Base-by-base conservation (phyloP, 306 rosid genomes). In the Casuarina glauca region DNA sequence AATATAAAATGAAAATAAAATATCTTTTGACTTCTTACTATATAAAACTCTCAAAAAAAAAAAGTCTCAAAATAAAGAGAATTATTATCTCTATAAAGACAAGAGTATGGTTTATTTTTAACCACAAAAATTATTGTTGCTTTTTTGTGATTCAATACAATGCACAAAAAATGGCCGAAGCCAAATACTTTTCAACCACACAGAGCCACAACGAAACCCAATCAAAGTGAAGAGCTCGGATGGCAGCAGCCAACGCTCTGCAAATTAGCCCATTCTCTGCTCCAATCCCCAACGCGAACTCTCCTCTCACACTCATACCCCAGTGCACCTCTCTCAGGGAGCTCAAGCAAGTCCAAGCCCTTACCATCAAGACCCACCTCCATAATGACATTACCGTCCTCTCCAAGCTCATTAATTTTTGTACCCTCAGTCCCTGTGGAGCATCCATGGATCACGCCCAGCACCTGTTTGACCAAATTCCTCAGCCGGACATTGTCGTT, bases 321-420 rank as follows among this genome's bases (percentile, higher is more conserved):
- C 88, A 88, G 50, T 91, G 95, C 88, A 32, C 86, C 42, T 85
- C 90, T 77, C 88, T 91, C 41, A 79, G 74, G 50, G 83, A 89
- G 62, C 85, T 93, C 49, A 88, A 89, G 86, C 93, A 93, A 84
- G 87, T 91, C 70, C 98, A 93, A 45, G 95, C 93, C 70, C 79
- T 81, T 74, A 36, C 93, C 82, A 87, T 91, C 72, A 93, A 93
- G 80, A 86, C 91, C 89, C 83, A 91, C 51, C 83, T 85, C 73
- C 93, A 89, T 9, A 61, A 83, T 52, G 84, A 83, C 76, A 36
- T 73, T 70, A 72, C 84, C 66, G 75, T 88, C 78, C 69, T 87
- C 77, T 77, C 86, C 3, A 91, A 89, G 86, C 86, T 93, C 85
- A 86, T 91, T 12, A 84, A 86, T 73, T 84, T 81, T 70, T 91